phyloP scores from a whole-genome alignment of 73 alveolate species.

The Stentor coeruleus region DNA sequence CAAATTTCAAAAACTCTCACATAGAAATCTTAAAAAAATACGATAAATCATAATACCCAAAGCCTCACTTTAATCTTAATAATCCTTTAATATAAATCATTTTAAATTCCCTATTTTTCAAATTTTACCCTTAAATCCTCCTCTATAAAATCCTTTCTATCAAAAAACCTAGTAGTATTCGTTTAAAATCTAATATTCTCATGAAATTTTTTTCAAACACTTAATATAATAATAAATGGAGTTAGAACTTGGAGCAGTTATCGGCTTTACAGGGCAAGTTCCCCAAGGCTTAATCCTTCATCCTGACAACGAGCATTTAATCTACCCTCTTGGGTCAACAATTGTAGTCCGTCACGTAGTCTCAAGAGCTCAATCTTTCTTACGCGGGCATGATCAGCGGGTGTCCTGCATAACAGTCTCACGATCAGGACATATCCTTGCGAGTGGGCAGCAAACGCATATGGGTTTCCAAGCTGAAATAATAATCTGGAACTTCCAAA shows the following conservation, averaged over 20 bases:
- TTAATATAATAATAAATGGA: no score
- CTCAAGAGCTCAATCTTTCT: slow-evolving; percentile 46
- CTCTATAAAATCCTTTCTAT: no score
- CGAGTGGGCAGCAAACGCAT: slow-evolving; percentile 86
- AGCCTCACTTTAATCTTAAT: no score
- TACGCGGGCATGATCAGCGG: slow-evolving; percentile 78
- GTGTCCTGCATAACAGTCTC: slow-evolving; percentile 78
- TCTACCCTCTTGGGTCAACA: slow-evolving; percentile 90
- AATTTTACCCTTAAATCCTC: no score
- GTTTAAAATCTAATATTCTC: no score
- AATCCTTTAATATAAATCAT: no score
- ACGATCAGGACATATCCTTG: slow-evolving; percentile 79
- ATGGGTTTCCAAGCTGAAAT: slow-evolving; percentile 92
- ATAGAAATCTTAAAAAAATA: no score
- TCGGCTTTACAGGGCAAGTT: slow-evolving; percentile 64
- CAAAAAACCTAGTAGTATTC: no score
- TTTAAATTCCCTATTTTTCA: no score
- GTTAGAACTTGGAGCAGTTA: slow-evolving; percentile 55
- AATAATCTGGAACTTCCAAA: slow-evolving; percentile 84
- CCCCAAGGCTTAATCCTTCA: slow-evolving; percentile 81
- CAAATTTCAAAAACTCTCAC: no score
- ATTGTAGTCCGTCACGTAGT: slow-evolving; percentile 88
- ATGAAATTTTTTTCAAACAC: no score
- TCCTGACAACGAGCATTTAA: slow-evolving; percentile 92
- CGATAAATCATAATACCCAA: no score